Evolutionary conservation across 1,284 basidiomycete genomes (phyloP), one percentile per base, ranked within the genome.

Genomic region (Cryptococcus maquisensis): DNA sequence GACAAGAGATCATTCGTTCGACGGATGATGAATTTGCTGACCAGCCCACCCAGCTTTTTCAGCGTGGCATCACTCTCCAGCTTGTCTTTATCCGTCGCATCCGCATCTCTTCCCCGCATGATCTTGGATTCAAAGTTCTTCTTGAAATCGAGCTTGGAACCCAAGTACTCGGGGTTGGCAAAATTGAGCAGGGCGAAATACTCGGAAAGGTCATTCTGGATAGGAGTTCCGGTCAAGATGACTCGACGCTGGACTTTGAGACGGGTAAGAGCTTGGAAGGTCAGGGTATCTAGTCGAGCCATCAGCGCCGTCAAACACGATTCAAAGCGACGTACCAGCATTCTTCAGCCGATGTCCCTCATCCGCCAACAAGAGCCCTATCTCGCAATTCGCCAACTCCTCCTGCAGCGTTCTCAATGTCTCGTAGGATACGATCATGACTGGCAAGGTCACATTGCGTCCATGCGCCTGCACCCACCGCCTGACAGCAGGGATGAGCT

Each of bases 341-440:
- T 99, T 99, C 80, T 99, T 99, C 59, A 99, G 79, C 38, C 95
- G 82, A 78, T 99, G 95, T 2, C 96, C 95, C 78, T 99, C 95
- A 67, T 98, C 95, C 60, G 92, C 96, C 9, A 99, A 83, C 8
- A 99, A 77, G 10, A 99, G 76, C 0, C 96, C 96, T 35, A 99
- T 90, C 47, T 82, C 85, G 56, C 89, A 89, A 56, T 81, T 83
- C 1, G 84, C 84, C 4, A 96, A 80, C 66, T 93, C 84, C 4
- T 78, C 84, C 7, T 85, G 82, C 9, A 96, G 78, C 2, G 86
- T 86, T n/a, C 93, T 84, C 47, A 99, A 80, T 0, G 93, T 97
- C 74, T 99, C 95, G 66, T 99, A 99, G 0, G 96, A 98, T 1
- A 97, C 95, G 63, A 99, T 98, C 90, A 98, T 92, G 44, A 98